phyloP scores from a whole-genome alignment of 768 basidiomycete species.

The Chalciporus sphaerocephalus region DNA sequence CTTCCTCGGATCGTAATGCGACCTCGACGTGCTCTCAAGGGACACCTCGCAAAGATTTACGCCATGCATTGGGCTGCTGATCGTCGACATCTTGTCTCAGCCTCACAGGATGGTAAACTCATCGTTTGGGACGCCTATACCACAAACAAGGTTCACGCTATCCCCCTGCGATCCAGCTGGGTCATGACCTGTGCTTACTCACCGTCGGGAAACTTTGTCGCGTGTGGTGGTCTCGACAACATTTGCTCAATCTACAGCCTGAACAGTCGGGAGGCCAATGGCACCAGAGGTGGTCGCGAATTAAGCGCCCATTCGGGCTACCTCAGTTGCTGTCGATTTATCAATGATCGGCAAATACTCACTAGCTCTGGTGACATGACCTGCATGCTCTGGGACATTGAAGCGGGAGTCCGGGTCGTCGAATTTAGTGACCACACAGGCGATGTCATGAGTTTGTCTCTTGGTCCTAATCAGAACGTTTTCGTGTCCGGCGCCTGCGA shows the following conservation, averaged over 20 bases:
- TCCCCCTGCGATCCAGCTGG: slow-evolving; percentile 96
- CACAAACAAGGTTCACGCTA: slow-evolving; percentile 99
- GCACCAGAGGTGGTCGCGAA: slow-evolving; percentile 89
- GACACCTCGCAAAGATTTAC: slow-evolving; percentile 99
- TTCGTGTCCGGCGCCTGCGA: slow-evolving; percentile 99
- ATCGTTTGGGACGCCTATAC: slow-evolving; percentile 99
- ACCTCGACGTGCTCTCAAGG: slow-evolving; percentile 89
- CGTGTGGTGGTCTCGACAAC: slow-evolving; percentile 98
- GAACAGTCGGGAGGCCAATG: slow-evolving; percentile 66
- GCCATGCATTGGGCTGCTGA: slow-evolving; percentile 99
- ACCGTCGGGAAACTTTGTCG: slow-evolving; percentile 94
- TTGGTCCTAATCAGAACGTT: slow-evolving; percentile 88
- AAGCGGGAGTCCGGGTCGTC: slow-evolving; percentile 94
- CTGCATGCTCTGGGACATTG: slow-evolving; percentile 99
- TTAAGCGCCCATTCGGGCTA: slow-evolving; percentile 97
- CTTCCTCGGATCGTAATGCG: slow-evolving; percentile 97
- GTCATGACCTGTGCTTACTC: slow-evolving; percentile 99
- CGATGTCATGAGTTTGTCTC: slow-evolving; percentile 98
- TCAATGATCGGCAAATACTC: slow-evolving; percentile 98
- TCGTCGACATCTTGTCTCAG: slow-evolving; percentile 95
- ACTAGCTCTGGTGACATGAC: slow-evolving; percentile 99
- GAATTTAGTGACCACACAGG: slow-evolving; percentile 99
- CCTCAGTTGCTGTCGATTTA: slow-evolving; percentile 95
- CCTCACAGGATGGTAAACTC: slow-evolving; percentile 98
- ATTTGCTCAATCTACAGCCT: slow-evolving; percentile 98